Percentiles rank a stretch among this genome's conserved stretches.
phyloP scores from a whole-genome alignment of 371 early-diverging fungal species.

The Entomophthora muscae region DNA sequence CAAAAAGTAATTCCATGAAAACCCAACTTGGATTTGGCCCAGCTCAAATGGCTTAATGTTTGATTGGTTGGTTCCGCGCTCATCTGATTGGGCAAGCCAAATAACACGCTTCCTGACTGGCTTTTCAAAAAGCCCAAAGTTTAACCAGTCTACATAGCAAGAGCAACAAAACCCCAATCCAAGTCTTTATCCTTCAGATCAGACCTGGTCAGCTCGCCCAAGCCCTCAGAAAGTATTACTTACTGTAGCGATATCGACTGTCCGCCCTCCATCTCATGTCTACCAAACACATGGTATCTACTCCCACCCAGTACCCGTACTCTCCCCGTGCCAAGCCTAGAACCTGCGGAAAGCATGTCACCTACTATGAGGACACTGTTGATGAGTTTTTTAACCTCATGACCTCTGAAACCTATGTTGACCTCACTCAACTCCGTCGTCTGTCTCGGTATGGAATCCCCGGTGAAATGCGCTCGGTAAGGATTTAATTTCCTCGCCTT shows the following conservation, averaged over 20 bases:
- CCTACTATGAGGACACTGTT: conserved; percentile 11
- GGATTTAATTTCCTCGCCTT: conserved; percentile 8
- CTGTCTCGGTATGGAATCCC: conserved; percentile 79
- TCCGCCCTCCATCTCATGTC: background rate
- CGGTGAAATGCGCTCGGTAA: conserved; percentile 61
- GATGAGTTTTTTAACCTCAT: conserved; percentile 67
- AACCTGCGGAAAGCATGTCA: background rate
- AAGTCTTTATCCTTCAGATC: background rate
- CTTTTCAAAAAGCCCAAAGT: too few relatives aligned
- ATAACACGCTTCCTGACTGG: too few relatives aligned
- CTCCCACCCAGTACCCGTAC: background rate
- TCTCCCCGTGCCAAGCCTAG: background rate
- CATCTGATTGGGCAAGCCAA: too few relatives aligned
- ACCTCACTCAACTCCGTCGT: conserved; percentile 62
- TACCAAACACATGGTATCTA: background rate
- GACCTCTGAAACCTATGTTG: conserved; percentile 73
- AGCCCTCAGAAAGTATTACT: background rate
- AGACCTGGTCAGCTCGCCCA: background rate
- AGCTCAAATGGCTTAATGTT: too few relatives aligned
- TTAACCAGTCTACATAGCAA: background rate
- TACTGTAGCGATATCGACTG: background rate
- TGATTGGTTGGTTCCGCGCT: too few relatives aligned
- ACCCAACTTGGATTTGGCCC: too few relatives aligned
- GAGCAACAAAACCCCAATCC: background rate
- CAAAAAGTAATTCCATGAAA: too few relatives aligned